Evolutionary conservation across 1,284 basidiomycete genomes (phyloP), one percentile per base, ranked within the genome.

Genomic region (Phellopilus nigrolimitatus): DNA sequence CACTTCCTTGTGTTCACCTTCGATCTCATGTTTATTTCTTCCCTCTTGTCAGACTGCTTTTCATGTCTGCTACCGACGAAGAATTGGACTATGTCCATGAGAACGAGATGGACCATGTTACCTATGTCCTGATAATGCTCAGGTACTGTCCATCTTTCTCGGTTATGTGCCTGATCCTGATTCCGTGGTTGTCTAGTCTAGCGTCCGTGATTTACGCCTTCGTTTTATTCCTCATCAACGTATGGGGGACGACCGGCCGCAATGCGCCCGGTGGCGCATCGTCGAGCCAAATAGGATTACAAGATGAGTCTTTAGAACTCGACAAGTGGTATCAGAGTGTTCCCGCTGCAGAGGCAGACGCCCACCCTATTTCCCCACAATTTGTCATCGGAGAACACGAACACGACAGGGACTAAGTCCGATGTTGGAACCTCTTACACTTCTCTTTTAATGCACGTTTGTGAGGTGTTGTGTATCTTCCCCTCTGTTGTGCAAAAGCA

Each of bases 1-100:
- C 30, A 13, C 17, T 3, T 40, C 2, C 0, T 46, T 46, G 21
- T 2, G 31, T 38, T 39, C 28, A 38, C 10, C 25, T 33, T 40
- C 36, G 37, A 39, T 27, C 43, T 34, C 12, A 31, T 22, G 12
- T 39, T 48, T 34, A 55, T 24, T 51, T 15, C 19, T 51, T 47
- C 28, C 21, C 38, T 12, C 28, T 8, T 13, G 27, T 22, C 66
- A 78, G 86, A 2, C 61, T 91, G 1, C 69, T 92, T 9, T 95
- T 95, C 74, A 91, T 95, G 79, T 88, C 88, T 10, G 91, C 85
- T 0, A 95, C 93, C 0, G 91, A 95, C 64, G 92, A 97, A 68
- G 90, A 95, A 64, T 71, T 95, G 36, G 62, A 74, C 28, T 85
- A 76, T 56, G 79, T 85, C 10, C 74, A 88, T 59, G 76, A 77